phyloP scores from a whole-genome alignment of 75 land plant genomes.

The Selaginella moellendorffii region DNA sequence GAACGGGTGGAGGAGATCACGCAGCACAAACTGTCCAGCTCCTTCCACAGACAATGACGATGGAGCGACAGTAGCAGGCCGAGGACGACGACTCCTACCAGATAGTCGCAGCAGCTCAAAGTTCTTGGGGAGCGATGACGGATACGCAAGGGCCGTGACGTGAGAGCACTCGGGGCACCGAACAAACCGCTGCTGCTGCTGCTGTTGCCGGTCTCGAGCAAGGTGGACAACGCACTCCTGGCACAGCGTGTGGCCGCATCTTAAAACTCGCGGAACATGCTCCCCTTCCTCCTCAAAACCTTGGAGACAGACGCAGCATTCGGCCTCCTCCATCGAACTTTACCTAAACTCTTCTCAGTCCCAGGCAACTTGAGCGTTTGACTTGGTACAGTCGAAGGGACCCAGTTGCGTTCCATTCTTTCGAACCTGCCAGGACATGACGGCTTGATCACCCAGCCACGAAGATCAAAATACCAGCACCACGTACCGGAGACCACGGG shows the following conservation, averaged over 20 bases:
- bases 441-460: slow-evolving; percentile 1
- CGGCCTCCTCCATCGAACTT: slow-evolving; percentile 46
- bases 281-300: slow-evolving; percentile 29
- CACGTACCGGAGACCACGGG: slow-evolving; percentile 91
- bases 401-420: slow-evolving; percentile 27
- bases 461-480: background rate
- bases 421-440: slow-evolving; percentile 33
- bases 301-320: slow-evolving; percentile 75
- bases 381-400: slow-evolving; percentile 50
- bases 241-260: slow-evolving; percentile 76
- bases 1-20: background rate
- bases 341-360: too few relatives aligned
- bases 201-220: slow-evolving; percentile 11
- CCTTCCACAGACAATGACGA: background rate
- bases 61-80: background rate
- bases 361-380: background rate
- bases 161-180: slow-evolving; percentile 67
- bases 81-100: background rate
- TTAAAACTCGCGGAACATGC: slow-evolving; percentile 63
- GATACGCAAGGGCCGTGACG: slow-evolving; percentile 27
- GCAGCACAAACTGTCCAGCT: background rate
- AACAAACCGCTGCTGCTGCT: background rate
- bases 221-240: slow-evolving; percentile 37
- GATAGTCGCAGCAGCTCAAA: slow-evolving; percentile 61
- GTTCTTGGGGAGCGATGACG: slow-evolving; percentile 59